Conservation (phyloP, 2,329 filamentous ascomycete species). For the Penicillium sp. region DNA sequence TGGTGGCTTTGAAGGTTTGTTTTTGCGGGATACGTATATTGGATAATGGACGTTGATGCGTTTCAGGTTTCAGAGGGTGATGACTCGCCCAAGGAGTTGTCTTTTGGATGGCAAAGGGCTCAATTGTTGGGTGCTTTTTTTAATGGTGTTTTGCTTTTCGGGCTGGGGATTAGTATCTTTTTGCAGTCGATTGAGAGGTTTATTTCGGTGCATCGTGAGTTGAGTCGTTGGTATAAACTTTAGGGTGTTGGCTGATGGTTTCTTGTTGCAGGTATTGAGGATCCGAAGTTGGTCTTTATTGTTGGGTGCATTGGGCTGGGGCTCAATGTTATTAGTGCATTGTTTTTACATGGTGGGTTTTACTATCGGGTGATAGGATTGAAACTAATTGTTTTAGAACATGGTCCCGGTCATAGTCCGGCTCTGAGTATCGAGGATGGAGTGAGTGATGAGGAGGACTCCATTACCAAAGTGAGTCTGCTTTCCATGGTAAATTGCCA, state of each 20-base stretch:
- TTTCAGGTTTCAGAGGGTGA: constrained; percentile 53
- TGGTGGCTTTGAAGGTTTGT: constrained; percentile 59
- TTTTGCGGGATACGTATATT: not conserved
- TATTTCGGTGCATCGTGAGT: constrained; percentile 29
- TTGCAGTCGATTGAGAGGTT: constrained; percentile 66
- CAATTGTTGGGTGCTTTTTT: constrained; percentile 73
- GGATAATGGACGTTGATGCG: not conserved
- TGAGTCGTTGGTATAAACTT: not conserved
- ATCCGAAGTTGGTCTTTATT: constrained; percentile 63
- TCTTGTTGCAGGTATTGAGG: constrained; percentile 52
- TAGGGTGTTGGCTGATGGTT: not conserved
- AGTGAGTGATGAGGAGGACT: constrained; percentile 9
- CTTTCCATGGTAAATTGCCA: not conserved
- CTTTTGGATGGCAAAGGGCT: constrained; percentile 73
- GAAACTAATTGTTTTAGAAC: constrained; percentile 14
- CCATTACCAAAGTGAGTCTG: constrained; percentile 13
- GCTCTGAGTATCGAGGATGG: constrained; percentile 11
- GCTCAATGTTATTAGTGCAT: constrained; percentile 63
- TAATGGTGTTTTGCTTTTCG: constrained; percentile 71
- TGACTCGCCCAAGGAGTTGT: constrained; percentile 56
- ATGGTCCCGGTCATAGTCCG: constrained; percentile 14
- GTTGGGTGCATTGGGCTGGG: constrained; percentile 63
- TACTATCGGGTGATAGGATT: not conserved
- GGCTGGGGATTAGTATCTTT: constrained; percentile 66
- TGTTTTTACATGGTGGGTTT: constrained; percentile 58